Evolutionary conservation across 2,329 filamentous ascomycete genomes (phyloP), one percentile per base, ranked within the genome.

Genomic region (Phaeomoniella chlamydospora): DNA sequence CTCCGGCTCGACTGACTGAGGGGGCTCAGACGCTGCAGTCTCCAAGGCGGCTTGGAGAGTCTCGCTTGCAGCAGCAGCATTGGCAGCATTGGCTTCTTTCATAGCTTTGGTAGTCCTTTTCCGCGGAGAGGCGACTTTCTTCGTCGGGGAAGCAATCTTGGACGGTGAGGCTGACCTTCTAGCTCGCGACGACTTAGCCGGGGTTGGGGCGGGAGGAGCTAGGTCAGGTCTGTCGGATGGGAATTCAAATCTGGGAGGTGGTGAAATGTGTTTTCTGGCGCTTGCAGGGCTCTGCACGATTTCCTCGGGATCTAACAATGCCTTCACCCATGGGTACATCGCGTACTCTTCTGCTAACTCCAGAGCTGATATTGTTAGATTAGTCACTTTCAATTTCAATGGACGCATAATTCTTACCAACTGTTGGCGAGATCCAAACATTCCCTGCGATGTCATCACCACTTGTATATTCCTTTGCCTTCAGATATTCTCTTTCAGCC

Each of bases 361-460:
- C 31, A 98, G 70, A 22, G 90, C 90, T 74, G 74, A 61, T 18
- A 26, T 18, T 15, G 9, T 31, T 17, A 10, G 30, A 18, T 18
- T 14, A 37, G 22, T 32, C 15, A 15, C 15, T 16, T 31, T 34
- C 34, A 37, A 15, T 29, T 31, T 17, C 29, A 35, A 15, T 34
- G 32, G 30, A 22, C 34, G 13, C 17, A 13, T 5, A 19, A 33
- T 34, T 37, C 59, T 47, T 64, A 80, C 75, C 75, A 54, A 73
- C 64, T 45, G 79, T 69, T 4, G 88, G 86, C 33, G 85, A 76
- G 35, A 96, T 87, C 90, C 90, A 98, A 36, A 98, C 76, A 57
- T 94, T 98, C 32, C 90, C 90, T 16, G 90, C 90, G 18, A 90
- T 86, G 66, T 96, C 90, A 53, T 96, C 87, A 38, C 70, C 70